Base-by-base conservation (phyloP, 176 grass and related monocot genomes). In the Dendrocalamus sinicus region DNA sequence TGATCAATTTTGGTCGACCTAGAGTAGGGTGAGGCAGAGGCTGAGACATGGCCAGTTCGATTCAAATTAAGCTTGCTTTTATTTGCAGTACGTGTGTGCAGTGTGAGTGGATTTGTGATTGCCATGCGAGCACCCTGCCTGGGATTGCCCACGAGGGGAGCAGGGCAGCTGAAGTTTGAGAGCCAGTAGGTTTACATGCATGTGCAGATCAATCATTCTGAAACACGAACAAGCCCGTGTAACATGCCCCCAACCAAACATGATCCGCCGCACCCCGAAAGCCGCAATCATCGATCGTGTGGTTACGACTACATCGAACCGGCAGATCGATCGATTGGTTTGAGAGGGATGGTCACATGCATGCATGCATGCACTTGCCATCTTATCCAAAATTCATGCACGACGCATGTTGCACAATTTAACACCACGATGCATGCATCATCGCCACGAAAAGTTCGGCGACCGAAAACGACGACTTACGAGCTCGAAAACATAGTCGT, bases 281-380 rank as follows among this genome's bases (percentile, higher is more conserved):
- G 86, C 64, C 10, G 72, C 65, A 20, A 37, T 3, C 57, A 43
- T 6, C 57, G 46, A 67, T 19, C 28, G 15, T 30, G 86, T 28
- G 57, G 85, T 37, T 30, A 39, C 45, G 1, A 17, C 20, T 32
- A 16, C 44, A 45, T 50, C 20, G 16, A 46, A 60, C 15, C 45
- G 79, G 43, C 9, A 37, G 3, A 32, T 60, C 68, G 39, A 30
- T 6, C 39, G 11, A 47, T 15, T 13, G 17, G 6, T 35, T 9
- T 13, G 24, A 64, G 24, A 23, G 26, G 70, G 26, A 74, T n/a
- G 70, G 12, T 3, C 55, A 50, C 57, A 63, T 83, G 55, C 67
- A 35, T 16, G 57, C 57, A 63, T 83, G 55, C 67, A 35, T 16
- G 57, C 70, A 51, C 81, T 74, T 75, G 82, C 30, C 58, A 65